Conservation (phyloP, 345 rosid species). For the Citrus inodora region DNA sequence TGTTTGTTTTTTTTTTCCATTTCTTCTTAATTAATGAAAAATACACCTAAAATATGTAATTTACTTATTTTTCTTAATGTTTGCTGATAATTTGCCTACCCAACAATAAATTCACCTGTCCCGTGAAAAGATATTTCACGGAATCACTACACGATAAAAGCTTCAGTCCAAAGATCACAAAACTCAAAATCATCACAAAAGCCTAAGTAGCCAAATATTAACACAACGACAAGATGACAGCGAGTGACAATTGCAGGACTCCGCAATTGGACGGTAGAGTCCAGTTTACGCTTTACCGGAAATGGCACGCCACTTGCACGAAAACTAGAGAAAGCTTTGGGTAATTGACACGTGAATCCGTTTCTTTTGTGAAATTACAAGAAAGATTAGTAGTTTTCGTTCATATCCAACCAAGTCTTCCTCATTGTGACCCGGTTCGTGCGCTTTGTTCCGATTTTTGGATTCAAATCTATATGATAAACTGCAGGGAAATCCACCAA, state of each 20-base stretch:
- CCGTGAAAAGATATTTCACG: background rate
- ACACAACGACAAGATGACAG: background rate
- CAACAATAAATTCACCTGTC: background rate
- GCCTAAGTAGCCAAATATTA: too few species aligned
- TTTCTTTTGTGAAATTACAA: background rate
- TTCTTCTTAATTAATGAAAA: too few species aligned
- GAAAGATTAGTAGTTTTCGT: conserved; percentile 5
- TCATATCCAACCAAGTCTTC: too few species aligned
- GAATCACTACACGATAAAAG: background rate
- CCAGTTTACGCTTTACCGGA: accelerated
- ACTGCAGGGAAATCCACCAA: too few species aligned
- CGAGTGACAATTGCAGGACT: background rate
- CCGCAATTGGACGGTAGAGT: too few species aligned
- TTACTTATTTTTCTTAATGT: too few species aligned
- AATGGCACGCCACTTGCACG: background rate
- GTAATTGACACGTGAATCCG: background rate
- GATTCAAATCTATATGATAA: too few species aligned
- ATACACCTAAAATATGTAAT: too few species aligned
- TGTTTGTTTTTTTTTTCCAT: too few species aligned
- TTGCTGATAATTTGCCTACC: background rate
- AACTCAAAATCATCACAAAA: background rate
- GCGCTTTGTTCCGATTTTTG: too few species aligned
- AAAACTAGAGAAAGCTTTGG: background rate
- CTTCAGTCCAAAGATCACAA: background rate
- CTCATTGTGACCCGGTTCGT: too few species aligned